Evolutionary conservation across 345 rosid species (phyloP), one percentile per base, ranked within the genome.

Genomic region (Luvunga scandens): DNA sequence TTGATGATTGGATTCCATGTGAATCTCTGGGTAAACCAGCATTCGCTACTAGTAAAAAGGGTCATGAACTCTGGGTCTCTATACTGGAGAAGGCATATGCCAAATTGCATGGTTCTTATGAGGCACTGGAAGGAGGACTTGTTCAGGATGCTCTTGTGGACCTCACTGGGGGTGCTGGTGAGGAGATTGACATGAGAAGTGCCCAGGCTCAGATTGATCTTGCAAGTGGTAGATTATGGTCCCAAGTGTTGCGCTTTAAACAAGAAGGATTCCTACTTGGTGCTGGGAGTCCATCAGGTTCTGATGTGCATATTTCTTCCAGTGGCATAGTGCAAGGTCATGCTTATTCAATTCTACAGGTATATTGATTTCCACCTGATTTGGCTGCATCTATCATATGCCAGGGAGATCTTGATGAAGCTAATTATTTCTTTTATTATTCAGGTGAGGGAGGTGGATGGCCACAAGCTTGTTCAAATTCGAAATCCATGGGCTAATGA

Each of bases 111-210:
- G 99, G 99, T 77, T 97, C 99, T 77, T 97, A 91, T 39, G 99
- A 97, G 89, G 99, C 99, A 68, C 83, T 97, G 81, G 99, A 97
- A 84, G 99, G 99, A 7, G 98, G 99, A 73, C 95, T 97, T 74
- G 99, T 97, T 82, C 99, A 94, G 85, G 99, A 97, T 88, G 99
- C 99, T 62, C 99, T 97, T 75, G 99, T 97, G 73, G 99, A 97
- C 89, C 92, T 97, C 45, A 97, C 99, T 22, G 99, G 99, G 68
- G 99, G 99, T 73, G 99, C 99, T 77, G 99, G 98, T 71, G 99
- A 97, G 88, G 99, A 97, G 90, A 97, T 97, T 75, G 99, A 97
- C 84, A 91, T 97, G 94, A 88, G 99, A 86, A 93, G 98, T 86
- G 91, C 99, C 68, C 98, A 91, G 87, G 98, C 98, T 21, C 99